phyloP scores from a whole-genome alignment of 192 early-diverging fungal genomes.

The Nowakowskiella sp. region DNA sequence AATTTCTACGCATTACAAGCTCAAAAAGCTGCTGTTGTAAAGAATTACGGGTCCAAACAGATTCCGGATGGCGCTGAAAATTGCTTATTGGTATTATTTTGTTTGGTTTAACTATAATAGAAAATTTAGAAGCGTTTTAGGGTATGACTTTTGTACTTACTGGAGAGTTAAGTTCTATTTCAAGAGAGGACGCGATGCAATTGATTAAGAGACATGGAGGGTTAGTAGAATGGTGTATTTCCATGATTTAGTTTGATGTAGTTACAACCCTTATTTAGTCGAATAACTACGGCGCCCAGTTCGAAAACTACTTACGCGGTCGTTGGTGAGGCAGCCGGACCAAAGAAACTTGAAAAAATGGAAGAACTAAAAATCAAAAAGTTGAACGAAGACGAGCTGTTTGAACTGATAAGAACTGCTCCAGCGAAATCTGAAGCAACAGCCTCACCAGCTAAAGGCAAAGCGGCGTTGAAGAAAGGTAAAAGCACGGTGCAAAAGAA shows the following conservation, averaged over 20 bases:
- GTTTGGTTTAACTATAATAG: constrained; percentile 5
- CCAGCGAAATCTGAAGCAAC: constrained; percentile 29
- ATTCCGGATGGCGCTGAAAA: constrained; percentile 65
- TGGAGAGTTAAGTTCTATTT: constrained; percentile 73
- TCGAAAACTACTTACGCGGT: constrained; percentile 81
- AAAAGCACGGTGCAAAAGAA: constrained; percentile 12
- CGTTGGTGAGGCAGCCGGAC: constrained; percentile 79
- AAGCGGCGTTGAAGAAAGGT: constrained; percentile 3
- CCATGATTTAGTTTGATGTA: constrained; percentile 1
- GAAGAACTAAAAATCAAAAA: constrained; percentile 56
- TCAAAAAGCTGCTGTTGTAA: constrained; percentile 39
- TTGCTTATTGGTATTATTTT: constrained; percentile 45
- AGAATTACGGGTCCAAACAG: constrained; percentile 54
- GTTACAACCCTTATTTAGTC: constrained; percentile 27
- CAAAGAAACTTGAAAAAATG: constrained; percentile 74
- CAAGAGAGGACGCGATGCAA: constrained; percentile 68
- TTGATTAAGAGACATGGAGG: constrained; percentile 85
- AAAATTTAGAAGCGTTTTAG: background rate
- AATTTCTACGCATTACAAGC: no score
- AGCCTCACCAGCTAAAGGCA: constrained; percentile 8
- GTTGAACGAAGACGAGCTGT: constrained; percentile 75
- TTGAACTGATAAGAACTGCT: constrained; percentile 63
- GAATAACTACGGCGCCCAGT: constrained; percentile 65
- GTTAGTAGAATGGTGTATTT: constrained; percentile 19
- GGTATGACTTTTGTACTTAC: constrained; percentile 89